phyloP scores from a whole-genome alignment of 129 eudicot species.

The Logfia minima region DNA sequence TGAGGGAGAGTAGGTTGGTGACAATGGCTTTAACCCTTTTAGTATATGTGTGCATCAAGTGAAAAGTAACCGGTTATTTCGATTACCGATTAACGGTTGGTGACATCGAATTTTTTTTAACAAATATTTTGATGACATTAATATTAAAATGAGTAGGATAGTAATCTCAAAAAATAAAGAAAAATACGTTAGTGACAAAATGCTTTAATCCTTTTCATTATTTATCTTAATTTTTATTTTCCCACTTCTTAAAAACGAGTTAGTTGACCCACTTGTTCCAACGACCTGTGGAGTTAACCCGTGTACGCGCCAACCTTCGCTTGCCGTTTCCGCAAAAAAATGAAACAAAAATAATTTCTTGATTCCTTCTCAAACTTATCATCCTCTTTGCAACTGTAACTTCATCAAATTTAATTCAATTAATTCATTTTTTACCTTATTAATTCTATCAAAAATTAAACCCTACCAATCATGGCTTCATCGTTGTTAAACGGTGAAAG shows the following conservation, averaged over 20 bases:
- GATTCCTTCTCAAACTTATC: not conserved
- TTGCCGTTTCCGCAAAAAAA: not conserved
- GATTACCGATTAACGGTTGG: no score
- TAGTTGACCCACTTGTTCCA: constrained; percentile 35
- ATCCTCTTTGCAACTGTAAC: not conserved
- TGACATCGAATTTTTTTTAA: no score
- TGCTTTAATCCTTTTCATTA: no score
- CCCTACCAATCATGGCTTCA: constrained; percentile 47
- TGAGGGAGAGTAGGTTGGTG: no score
- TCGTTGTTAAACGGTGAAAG: constrained; percentile 86
- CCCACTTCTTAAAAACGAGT: not conserved
- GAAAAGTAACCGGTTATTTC: no score
- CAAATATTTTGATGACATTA: no score
- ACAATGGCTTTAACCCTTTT: no score
- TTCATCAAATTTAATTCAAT: not conserved
- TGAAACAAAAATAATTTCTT: not conserved
- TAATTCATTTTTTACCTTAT: not conserved
- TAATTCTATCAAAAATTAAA: not conserved
- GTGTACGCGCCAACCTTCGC: constrained; percentile 30
- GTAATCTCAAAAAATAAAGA: no score
- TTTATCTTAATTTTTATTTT: no score
- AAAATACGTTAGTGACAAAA: no score
- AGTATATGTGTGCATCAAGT: no score
- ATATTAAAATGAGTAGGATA: no score
- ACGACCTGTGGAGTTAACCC: constrained; percentile 17